These are phyloP conservation scores for Scheffersomyces quercinus DNA, from an alignment of 1,139 yeast species.

Conservation along the genomic window DNA sequence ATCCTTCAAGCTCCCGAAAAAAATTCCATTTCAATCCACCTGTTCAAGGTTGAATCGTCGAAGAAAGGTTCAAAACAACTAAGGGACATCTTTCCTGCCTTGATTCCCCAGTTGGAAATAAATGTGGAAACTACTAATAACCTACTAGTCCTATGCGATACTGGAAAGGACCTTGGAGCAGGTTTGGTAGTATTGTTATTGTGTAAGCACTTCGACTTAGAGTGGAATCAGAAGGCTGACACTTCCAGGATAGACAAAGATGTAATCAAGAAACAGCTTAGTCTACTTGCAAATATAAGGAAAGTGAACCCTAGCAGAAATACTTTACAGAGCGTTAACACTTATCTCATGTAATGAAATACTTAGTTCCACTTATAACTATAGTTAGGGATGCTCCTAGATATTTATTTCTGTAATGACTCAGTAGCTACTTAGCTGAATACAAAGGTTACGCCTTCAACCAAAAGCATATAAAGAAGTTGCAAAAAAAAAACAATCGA, in stretches of 20 bases:
- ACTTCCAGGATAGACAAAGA: constrained; percentile 45
- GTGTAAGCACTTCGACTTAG: constrained; percentile 43
- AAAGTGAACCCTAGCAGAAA: constrained; percentile 75
- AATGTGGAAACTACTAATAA: constrained; percentile 12
- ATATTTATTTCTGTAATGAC: no score
- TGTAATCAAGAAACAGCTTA: constrained; percentile 57
- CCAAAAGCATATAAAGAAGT: not conserved
- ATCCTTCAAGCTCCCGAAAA: constrained; percentile 22
- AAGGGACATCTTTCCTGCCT: constrained; percentile 40
- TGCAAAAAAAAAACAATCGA: constrained; percentile 20
- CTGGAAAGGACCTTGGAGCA: constrained; percentile 66
- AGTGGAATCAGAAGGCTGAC: constrained; percentile 31
- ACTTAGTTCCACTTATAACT: constrained; percentile 2
- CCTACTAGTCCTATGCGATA: constrained; percentile 55
- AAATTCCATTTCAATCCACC: constrained; percentile 9
- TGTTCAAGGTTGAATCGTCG: constrained; percentile 39
- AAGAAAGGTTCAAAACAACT: constrained; percentile 66
- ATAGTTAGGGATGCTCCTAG: no score
- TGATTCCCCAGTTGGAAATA: constrained; percentile 20
- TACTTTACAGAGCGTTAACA: constrained; percentile 66
- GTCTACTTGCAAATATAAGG: constrained; percentile 43
- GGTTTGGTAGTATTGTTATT: constrained; percentile 58
- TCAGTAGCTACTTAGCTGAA: no score
- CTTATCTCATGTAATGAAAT: constrained; percentile 29
- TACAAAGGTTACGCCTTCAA: no score